A percentile compares a stretch with the other conserved stretches of the same genome.
Evolutionary conservation across 306 rosid species (phyloP).

Genomic region (Lablab purpureus): DNA sequence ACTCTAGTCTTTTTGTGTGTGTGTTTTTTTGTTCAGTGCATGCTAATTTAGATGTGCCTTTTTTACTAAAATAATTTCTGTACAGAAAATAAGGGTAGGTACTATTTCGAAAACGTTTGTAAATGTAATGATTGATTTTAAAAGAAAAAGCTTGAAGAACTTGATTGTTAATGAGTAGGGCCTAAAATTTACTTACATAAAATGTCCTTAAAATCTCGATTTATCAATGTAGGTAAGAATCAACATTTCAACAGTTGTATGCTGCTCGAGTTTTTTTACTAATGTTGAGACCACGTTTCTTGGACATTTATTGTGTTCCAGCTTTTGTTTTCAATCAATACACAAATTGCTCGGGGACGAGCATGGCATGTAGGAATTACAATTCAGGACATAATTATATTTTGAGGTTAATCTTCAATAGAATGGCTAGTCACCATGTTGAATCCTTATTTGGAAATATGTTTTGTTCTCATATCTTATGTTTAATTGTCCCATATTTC

Average conservation of each 20-base stretch:
- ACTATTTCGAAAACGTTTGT: background rate
- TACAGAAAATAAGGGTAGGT: background rate
- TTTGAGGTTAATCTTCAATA: background rate
- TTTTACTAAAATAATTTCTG: background rate
- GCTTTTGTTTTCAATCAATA: background rate
- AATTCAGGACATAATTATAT: background rate
- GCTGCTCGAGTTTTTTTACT: background rate
- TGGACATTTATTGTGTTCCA: background rate
- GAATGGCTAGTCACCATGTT: constrained; percentile 5
- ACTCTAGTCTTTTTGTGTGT: background rate
- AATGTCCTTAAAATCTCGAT: background rate
- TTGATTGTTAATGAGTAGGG: background rate
- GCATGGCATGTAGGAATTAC: background rate
- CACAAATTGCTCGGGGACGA: background rate
- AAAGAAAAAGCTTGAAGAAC: background rate
- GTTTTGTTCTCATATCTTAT: background rate
- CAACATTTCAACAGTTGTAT: constrained; percentile 14
- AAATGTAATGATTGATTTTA: background rate
- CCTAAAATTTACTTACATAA: background rate
- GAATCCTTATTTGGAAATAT: constrained; percentile 7
- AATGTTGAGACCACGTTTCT: constrained; percentile 8
- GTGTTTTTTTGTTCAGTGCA: background rate
- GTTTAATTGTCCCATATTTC: background rate
- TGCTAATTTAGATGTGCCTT: background rate
- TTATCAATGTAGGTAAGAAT: constrained; percentile 2